These are phyloP conservation scores for Verticillium dahliae DNA, from an alignment of 2,329 filamentous ascomycete species.

Conservation along the genomic window DNA sequence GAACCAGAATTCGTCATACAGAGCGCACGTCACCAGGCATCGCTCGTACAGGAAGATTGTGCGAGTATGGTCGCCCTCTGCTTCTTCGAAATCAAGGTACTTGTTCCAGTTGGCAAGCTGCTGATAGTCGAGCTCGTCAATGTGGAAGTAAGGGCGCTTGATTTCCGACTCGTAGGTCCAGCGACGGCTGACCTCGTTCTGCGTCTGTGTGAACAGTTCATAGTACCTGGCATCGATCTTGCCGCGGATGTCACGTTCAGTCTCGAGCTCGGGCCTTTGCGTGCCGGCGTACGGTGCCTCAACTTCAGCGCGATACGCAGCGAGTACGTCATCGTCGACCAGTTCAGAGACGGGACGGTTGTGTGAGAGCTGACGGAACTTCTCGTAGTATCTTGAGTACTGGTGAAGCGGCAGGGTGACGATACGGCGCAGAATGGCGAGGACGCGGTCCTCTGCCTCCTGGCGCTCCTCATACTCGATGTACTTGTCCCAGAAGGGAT, in stretches of 20 bases:
- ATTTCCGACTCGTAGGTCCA: slow-evolving; percentile 95
- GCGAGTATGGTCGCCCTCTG: slow-evolving; percentile 68
- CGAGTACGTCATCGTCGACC: slow-evolving; percentile 60
- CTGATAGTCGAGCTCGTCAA: slow-evolving; percentile 80
- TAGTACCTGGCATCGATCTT: slow-evolving; percentile 78
- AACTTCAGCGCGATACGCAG: slow-evolving; percentile 65
- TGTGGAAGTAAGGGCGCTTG: slow-evolving; percentile 94
- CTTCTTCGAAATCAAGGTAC: slow-evolving; percentile 93
- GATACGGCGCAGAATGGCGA: slow-evolving; percentile 73
- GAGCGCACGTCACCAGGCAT: slow-evolving; percentile 84
- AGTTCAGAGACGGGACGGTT: slow-evolving; percentile 67
- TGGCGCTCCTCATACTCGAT: slow-evolving; percentile 92
- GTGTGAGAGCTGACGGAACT: slow-evolving; percentile 73
- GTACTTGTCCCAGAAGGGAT: slow-evolving; percentile 99
- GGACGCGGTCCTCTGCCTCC: slow-evolving; percentile 78
- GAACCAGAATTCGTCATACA: slow-evolving; percentile 97
- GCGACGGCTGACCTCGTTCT: slow-evolving; percentile 82
- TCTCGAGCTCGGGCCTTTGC: slow-evolving; percentile 64
- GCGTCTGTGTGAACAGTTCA: slow-evolving; percentile 72
- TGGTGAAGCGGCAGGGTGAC: slow-evolving; percentile 92
- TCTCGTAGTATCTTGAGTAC: slow-evolving; percentile 90
- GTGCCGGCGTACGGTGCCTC: slow-evolving; percentile 47
- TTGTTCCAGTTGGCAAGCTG: slow-evolving; percentile 91
- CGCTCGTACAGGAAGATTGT: slow-evolving; percentile 86
- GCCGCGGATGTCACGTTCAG: slow-evolving; percentile 74